Conservation (phyloP, 78 protist genomes). For the Thecamonas trahens region DNA sequence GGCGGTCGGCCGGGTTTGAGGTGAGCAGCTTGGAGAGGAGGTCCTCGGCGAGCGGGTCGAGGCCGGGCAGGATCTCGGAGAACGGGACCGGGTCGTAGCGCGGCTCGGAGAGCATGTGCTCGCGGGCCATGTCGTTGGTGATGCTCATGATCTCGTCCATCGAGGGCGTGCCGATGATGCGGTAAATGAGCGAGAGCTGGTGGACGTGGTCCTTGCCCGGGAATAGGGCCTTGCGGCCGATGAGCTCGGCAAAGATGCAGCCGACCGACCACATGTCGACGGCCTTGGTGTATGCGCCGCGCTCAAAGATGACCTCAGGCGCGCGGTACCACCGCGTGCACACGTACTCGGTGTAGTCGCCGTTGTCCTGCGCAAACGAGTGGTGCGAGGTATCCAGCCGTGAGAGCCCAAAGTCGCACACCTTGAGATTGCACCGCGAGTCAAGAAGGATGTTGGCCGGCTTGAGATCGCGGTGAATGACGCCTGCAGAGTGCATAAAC, state of each 20-base stretch:
- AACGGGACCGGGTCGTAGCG: conserved; percentile 14
- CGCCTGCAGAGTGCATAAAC: conserved; percentile 87
- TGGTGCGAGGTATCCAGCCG: conserved; percentile 23
- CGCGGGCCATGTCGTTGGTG: conserved; percentile 13
- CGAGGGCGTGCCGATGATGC: conserved; percentile 67
- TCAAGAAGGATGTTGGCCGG: conserved; percentile 91
- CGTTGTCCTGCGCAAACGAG: background rate
- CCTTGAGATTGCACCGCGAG: conserved; percentile 79
- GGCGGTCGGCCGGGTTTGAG: conserved; percentile 72
- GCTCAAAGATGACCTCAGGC: conserved; percentile 81
- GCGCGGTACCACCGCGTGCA: conserved; percentile 94
- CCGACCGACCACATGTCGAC: conserved; percentile 80
- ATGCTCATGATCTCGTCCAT: conserved; percentile 66
- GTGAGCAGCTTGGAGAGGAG: conserved; percentile 64
- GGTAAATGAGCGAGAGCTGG: conserved; percentile 70
- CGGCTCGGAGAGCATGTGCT: conserved; percentile 19
- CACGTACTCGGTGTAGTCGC: conserved; percentile 69
- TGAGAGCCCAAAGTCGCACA: conserved; percentile 59
- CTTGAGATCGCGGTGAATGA: conserved; percentile 88
- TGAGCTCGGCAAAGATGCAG: conserved; percentile 73
- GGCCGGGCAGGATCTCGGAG: conserved; percentile 42
- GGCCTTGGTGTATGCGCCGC: conserved; percentile 57
- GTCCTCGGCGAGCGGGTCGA: conserved; percentile 59
- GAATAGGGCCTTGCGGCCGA: conserved; percentile 58
- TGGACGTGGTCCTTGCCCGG: conserved; percentile 31